Evolutionary conservation across 2,329 filamentous ascomycete species (phyloP).

Genomic region (Didymella sp.): DNA sequence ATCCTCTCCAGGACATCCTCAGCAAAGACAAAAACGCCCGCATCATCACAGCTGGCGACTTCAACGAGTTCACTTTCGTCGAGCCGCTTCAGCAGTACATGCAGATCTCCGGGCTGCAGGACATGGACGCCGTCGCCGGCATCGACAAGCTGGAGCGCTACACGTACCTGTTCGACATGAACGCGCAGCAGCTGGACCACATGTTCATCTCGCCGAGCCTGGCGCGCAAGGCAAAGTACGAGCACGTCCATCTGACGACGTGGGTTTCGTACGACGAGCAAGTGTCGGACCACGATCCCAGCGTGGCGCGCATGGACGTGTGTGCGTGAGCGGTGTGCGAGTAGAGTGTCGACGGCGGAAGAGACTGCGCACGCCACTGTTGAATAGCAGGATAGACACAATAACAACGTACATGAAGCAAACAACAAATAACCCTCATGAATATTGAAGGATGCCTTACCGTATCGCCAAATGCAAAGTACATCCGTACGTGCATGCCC

Average conservation of each 20-base stretch:
- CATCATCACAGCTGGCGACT: conserved; percentile 71
- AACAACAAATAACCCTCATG: neutral
- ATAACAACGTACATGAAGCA: conserved; percentile 4
- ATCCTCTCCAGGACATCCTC: conserved; percentile 56
- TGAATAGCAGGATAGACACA: neutral
- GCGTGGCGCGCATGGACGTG: conserved; percentile 67
- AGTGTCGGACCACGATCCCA: conserved; percentile 74
- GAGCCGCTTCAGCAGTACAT: conserved; percentile 64
- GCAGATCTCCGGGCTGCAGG: conserved; percentile 61
- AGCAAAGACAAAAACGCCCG: conserved; percentile 62
- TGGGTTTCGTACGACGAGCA: conserved; percentile 63
- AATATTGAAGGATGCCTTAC: conserved; percentile 10
- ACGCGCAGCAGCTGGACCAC: conserved; percentile 74
- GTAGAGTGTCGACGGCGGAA: neutral
- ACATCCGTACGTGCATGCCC: conserved; percentile 3
- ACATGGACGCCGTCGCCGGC: conserved; percentile 67
- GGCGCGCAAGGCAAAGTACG: conserved; percentile 56
- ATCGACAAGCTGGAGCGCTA: conserved; percentile 67
- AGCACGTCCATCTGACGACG: conserved; percentile 75
- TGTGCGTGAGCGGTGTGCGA: conserved; percentile 52
- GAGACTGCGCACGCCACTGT: conserved; percentile 6
- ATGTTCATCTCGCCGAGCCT: conserved; percentile 68
- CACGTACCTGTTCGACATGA: conserved; percentile 74
- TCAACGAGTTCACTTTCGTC: conserved; percentile 74
- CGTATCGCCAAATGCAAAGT: neutral